These are phyloP conservation scores for Lupinus albus DNA, from an alignment of 306 rosid species.

Conservation along the genomic window DNA sequence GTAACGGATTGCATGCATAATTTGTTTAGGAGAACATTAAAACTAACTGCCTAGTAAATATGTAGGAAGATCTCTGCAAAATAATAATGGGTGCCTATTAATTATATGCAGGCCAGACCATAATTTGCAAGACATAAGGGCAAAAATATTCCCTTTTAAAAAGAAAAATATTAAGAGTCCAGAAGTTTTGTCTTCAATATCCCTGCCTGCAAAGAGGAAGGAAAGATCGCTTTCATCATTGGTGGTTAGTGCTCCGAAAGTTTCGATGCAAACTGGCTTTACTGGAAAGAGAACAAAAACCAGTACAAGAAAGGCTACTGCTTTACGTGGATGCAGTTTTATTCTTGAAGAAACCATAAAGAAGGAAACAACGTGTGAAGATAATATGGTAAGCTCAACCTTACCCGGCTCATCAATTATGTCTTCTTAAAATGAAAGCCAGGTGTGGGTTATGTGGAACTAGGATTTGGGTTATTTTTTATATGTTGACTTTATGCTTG, in stretches of 20 bases:
- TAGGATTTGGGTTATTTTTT: slow-evolving; percentile 14
- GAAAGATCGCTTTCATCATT: slow-evolving; percentile 96
- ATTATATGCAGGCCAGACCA: slow-evolving; percentile 88
- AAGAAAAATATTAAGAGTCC: slow-evolving; percentile 62
- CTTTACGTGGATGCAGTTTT: slow-evolving; percentile 71
- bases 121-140: slow-evolving; percentile 92
- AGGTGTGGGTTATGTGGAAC: slow-evolving; percentile 42
- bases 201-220: slow-evolving; percentile 82
- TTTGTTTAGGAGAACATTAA: slow-evolving; percentile 4
- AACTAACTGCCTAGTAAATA: slow-evolving; percentile 9
- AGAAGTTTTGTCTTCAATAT: slow-evolving; percentile 62
- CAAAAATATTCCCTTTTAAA: slow-evolving; percentile 77
- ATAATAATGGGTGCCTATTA: slow-evolving; percentile 27
- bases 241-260: slow-evolving; percentile 88
- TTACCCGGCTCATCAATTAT: slow-evolving; percentile 54
- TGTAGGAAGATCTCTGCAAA: slow-evolving; percentile 13
- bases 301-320: slow-evolving; percentile 69
- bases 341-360: slow-evolving; percentile 57
- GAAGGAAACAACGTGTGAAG: slow-evolving; percentile 64
- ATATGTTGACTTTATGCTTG: slow-evolving; percentile 11
- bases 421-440: slow-evolving; percentile 48
- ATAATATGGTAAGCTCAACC: slow-evolving; percentile 60
- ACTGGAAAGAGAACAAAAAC: slow-evolving; percentile 89
- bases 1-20: slow-evolving; percentile 23
- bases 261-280: slow-evolving; percentile 69